Conservation (phyloP, 2,329 filamentous ascomycete species). For the Botrytis sinoallii region DNA sequence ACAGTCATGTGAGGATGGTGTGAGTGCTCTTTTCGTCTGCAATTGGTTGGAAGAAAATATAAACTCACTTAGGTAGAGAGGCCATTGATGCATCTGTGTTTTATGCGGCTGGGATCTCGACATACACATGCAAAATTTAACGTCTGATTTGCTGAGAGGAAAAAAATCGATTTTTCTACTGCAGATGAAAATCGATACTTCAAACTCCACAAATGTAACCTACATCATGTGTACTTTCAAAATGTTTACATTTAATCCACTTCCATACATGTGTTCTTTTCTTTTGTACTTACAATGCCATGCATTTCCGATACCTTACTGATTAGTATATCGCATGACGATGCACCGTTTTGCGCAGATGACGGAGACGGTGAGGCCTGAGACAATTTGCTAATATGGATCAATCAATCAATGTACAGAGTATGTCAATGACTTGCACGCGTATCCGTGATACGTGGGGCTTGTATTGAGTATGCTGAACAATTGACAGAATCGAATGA, state of each 20-base stretch:
- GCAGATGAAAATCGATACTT: conserved; percentile 11
- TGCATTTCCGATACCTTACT: conserved; percentile 4
- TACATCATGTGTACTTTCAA: conserved; percentile 18
- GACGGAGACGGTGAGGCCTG: conserved; percentile 8
- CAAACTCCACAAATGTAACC: conserved; percentile 16
- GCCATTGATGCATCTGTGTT: conserved; percentile 10
- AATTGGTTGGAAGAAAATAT: conserved; percentile 26
- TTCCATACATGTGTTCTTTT: conserved; percentile 3
- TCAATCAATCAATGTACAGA: background rate
- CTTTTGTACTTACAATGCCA: conserved; percentile 8
- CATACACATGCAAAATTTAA: background rate
- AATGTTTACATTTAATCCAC: conserved; percentile 8
- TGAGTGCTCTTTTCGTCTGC: conserved; percentile 27
- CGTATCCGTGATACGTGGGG: background rate
- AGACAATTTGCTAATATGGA: background rate
- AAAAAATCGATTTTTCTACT: background rate
- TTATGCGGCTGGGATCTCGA: conserved; percentile 1
- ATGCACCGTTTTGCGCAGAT: conserved; percentile 4
- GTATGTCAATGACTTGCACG: conserved; percentile 4
- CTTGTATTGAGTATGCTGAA: background rate
- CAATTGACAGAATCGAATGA: background rate
- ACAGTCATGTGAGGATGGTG: conserved; percentile 36
- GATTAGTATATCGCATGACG: background rate
- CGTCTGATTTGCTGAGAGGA: conserved; percentile 1
- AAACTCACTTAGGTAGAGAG: background rate